Evolutionary conservation across 768 basidiomycete species (phyloP).

Genomic region (Termitomyces sp.): DNA sequence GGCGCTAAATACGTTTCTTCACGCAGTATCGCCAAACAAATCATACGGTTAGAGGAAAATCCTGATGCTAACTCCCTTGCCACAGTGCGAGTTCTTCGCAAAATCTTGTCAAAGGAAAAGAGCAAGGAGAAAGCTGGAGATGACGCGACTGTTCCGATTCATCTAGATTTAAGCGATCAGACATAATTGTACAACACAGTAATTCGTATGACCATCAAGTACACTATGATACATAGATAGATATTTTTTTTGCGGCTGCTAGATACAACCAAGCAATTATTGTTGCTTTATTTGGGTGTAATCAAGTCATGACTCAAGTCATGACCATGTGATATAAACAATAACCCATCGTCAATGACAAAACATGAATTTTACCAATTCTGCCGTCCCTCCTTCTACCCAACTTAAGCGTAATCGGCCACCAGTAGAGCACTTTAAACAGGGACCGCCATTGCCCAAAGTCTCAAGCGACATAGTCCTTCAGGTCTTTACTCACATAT

Average conservation of each 20-base stretch:
- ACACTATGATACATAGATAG: neutral
- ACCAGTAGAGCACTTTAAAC: constrained; percentile 5
- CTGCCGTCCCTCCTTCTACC: constrained; percentile 5
- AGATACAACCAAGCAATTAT: neutral
- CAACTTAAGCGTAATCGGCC: constrained; percentile 16
- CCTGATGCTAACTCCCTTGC: constrained; percentile 31
- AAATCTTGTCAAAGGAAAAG: constrained; percentile 31
- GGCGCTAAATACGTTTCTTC: neutral
- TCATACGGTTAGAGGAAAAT: constrained; percentile 37
- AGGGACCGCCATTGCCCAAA: constrained; percentile 41
- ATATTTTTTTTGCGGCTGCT: neutral
- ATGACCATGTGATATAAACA: constrained; percentile 13
- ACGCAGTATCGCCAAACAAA: constrained; percentile 36
- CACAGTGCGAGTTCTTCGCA: constrained; percentile 33
- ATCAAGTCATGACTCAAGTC: neutral
- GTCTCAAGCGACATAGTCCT: constrained; percentile 49
- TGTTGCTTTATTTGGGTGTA: neutral
- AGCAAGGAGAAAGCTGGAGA: constrained; percentile 19
- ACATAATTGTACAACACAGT: neutral
- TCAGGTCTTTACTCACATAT: constrained; percentile 67
- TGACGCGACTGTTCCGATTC: constrained; percentile 7
- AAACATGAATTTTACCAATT: constrained; percentile 14
- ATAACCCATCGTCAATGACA: constrained; percentile 6
- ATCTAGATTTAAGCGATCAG: constrained; percentile 17
- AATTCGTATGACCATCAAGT: neutral